Conservation (phyloP, 2,329 filamentous ascomycete species). For the Akanthomyces uredinophilus region DNA sequence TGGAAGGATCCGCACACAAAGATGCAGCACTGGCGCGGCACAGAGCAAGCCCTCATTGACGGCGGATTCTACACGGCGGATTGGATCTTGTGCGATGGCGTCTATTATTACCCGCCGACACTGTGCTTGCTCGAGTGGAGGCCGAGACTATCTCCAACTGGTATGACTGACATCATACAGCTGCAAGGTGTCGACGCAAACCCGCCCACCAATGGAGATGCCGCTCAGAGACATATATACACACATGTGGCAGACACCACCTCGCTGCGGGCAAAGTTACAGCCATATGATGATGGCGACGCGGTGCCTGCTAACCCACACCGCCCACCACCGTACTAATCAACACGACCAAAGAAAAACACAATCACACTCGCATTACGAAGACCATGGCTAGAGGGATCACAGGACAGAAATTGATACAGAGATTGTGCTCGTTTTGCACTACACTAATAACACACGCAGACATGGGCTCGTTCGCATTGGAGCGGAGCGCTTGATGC, state of each 20-base stretch:
- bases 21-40: conserved; percentile 60
- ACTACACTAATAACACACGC: neutral
- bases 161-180: conserved; percentile 19
- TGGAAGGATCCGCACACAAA: conserved; percentile 66
- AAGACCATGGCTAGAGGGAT: neutral
- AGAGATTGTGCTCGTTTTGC: neutral
- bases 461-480: neutral
- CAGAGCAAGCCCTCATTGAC: conserved; percentile 58
- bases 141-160: conserved; percentile 15
- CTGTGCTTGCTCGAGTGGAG: conserved; percentile 30
- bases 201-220: neutral
- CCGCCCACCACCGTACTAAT: neutral
- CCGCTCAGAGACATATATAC: neutral
- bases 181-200: conserved; percentile 16
- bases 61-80: conserved; percentile 63
- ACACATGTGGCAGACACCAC: neutral
- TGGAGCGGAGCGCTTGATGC: conserved; percentile 1
- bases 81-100: conserved; percentile 30
- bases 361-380: neutral
- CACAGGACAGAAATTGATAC: neutral
- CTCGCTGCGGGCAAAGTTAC: neutral
- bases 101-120: conserved; percentile 33
- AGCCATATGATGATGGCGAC: neutral
- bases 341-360: neutral
- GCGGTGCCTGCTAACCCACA: neutral